Evolutionary conservation across 306 rosid species (phyloP).

Genomic region (Quillaja saponaria): DNA sequence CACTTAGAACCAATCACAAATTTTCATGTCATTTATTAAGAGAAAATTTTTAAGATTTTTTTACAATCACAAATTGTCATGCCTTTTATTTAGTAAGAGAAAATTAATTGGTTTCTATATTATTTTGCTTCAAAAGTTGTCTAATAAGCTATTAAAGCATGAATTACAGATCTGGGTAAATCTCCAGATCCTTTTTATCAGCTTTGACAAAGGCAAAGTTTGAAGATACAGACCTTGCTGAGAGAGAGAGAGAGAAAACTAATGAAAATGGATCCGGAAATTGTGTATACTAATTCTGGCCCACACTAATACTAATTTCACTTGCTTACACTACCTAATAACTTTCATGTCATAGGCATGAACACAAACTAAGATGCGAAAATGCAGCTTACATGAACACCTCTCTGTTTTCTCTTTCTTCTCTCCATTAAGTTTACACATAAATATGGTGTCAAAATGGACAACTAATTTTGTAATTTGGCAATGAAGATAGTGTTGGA

Average conservation of each 20-base stretch:
- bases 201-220: slow-evolving; percentile 5
- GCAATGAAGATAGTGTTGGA: slow-evolving; percentile 49
- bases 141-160: too few species aligned
- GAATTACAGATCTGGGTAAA: too few species aligned
- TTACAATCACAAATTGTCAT: too few species aligned
- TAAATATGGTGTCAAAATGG: background rate
- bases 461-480: background rate
- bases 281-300: background rate
- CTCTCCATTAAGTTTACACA: background rate
- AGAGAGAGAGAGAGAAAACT: too few species aligned
- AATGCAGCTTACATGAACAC: slow-evolving; percentile 50
- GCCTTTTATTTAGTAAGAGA: too few species aligned
- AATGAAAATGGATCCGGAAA: background rate
- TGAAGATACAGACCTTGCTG: slow-evolving; percentile 23
- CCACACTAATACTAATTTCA: background rate
- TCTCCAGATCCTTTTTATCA: slow-evolving; percentile 21
- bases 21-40: too few species aligned
- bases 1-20: too few species aligned
- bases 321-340: background rate
- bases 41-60: too few species aligned
- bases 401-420: background rate
- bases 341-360: slow-evolving; percentile 14
- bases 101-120: too few species aligned
- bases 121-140: too few species aligned
- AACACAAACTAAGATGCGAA: slow-evolving; percentile 42